Base-by-base conservation (phyloP, 169 alveolate species). In the Babesia gibsoni region DNA sequence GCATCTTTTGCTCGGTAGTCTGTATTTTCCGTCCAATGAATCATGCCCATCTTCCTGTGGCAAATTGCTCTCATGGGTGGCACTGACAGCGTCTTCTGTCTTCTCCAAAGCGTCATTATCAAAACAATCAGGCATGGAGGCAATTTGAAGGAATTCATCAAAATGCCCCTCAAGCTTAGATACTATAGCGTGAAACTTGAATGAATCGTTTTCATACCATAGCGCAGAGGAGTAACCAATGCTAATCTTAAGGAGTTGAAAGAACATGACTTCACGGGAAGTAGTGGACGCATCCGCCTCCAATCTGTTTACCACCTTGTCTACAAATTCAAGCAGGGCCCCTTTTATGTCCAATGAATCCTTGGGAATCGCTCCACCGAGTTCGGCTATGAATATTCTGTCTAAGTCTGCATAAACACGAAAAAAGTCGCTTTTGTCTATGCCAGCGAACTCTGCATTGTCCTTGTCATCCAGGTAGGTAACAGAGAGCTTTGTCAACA, bases 141-240 rank as follows among this genome's bases (percentile, higher is more conserved):
- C 72, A 36, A 61, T 16, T 7, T 56, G 23, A 12, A 45, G 52
- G 58, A 61, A 66, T 25, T 22, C 33, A 20, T 27, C 52, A 8
- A 75, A 75, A 66, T 43, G 56, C 16, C 52, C 9, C 42, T 52
- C 65, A 36, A 75, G 58, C 45, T 61, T 32, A 18, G 67, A 57
- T 33, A 64, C 53, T 12, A 61, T 20, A 6, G 43, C 69, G 29
- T 75, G 84, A 29, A 75, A 75, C 22, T 46, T 56, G 45, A 75
- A 75, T 22, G 84, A 57, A 41, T 75, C 84, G 35, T 65, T 75
- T 29, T 75, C 84, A 37, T 75, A 75, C 84, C 84, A 75, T 18
- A 75, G 56, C 4, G 73, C 48, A 16, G 74, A 16, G 12, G 84
- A 2, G 48, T 75, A 66, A 0, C 80, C 65, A 23, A 75, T 25